A percentile compares a stretch with the other conserved stretches of the same genome.
These are phyloP conservation scores for Pseudogymnoascus sp. DNA, from an alignment of 2,329 filamentous ascomycete species.

Conservation along the genomic window DNA sequence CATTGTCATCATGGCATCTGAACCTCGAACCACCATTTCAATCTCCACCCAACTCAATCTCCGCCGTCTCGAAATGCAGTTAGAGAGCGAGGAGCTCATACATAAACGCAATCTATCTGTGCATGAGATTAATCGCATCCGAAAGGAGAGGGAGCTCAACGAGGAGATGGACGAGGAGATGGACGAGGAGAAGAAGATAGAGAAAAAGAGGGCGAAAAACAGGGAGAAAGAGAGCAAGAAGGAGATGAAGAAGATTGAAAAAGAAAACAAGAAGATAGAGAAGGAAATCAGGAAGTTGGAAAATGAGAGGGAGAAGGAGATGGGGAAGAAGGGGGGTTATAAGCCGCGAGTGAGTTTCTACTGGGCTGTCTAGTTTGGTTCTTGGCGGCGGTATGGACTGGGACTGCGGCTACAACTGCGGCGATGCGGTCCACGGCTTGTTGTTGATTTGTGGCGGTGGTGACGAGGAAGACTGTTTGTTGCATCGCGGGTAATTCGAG, in stretches of 20 bases:
- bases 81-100: neutral
- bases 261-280: slow-evolving; percentile 9
- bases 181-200: neutral
- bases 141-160: slow-evolving; percentile 13
- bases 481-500: neutral
- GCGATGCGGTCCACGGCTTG: too few species aligned
- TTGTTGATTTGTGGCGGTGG: neutral
- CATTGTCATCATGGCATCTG: neutral
- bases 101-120: neutral
- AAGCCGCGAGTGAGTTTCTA: neutral
- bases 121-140: neutral
- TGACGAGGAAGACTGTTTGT: neutral
- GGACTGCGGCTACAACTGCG: neutral
- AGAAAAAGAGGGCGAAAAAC: neutral
- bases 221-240: neutral
- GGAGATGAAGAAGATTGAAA: slow-evolving; percentile 11
- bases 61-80: neutral
- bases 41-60: neutral
- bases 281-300: slow-evolving; percentile 13
- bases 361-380: neutral
- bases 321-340: slow-evolving; percentile 19
- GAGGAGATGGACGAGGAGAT: slow-evolving; percentile 15
- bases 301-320: slow-evolving; percentile 18
- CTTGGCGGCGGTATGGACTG: neutral
- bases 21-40: neutral